Evolutionary conservation across 225 moss, liverwort and hornwort genomes (phyloP), one percentile per base, ranked within the genome.

Genomic region (Physcomitrellopsis africana): DNA sequence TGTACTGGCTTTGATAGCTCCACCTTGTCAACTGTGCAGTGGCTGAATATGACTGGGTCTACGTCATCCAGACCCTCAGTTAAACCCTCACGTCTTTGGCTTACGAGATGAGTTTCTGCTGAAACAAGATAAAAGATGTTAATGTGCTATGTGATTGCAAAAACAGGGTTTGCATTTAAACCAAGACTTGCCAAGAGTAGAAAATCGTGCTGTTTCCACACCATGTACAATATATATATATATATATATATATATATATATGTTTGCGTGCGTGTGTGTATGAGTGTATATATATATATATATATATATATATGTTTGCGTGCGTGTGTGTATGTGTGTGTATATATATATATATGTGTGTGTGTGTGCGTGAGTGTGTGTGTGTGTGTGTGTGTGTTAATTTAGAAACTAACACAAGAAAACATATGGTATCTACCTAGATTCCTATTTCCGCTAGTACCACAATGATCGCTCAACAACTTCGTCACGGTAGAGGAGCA

Each of bases 1-100:
- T 76, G 41, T 53, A 4, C 71, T 22, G 71, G 71, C 74, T 65
- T 76, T 46, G 80, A 56, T 68, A 41, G 20, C n/a, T 69, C 69
- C 72, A 67, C 43, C 68, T 75, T 54, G 46, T 79, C 59, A 18
- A 61, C 43, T 46, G 11, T 32, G 60, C 12, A 32, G 45, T 73
- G 23, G 63, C 44, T 81, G 76, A 54, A 52, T 7, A 64, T 67
- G 63, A 60, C 47, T 44, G 68, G 68, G 18, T 68, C 54, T 45
- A 14, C 9, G 54, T 12, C 52, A 62, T 63, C 62, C 54, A 80
- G 63, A 15, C 69, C 75, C 65, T 72, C 75, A 65, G 52, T 72
- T 67, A 60, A 3, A 73, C 18, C 42, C 23, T 12, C 20, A 77
- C 66, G 61, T 70, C 70, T 76, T 72, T 74, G 64, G 20, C 43